Evolutionary conservation across 345 rosid genomes (phyloP).

Genomic region (Euclidium syriacum): DNA sequence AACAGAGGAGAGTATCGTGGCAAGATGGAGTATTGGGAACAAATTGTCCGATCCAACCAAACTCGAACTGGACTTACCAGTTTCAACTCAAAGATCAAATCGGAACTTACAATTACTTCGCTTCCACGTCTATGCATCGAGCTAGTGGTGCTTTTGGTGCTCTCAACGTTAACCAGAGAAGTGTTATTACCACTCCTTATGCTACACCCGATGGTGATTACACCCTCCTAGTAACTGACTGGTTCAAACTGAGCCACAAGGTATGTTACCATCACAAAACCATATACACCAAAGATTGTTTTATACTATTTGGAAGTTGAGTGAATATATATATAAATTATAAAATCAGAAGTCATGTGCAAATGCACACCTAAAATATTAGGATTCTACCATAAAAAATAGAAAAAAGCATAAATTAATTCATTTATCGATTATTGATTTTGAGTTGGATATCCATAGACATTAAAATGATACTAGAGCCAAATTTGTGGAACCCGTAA

Average conservation of each 20-base stretch:
- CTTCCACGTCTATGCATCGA: constrained; percentile 62
- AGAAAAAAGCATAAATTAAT: too few relatives aligned
- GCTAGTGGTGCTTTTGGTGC: constrained; percentile 73
- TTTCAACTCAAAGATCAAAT: constrained; percentile 83
- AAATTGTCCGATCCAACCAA: constrained; percentile 76
- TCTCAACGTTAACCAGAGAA: constrained; percentile 44
- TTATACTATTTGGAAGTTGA: too few relatives aligned
- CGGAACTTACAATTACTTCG: constrained; percentile 64
- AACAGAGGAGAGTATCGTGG: constrained; percentile 69
- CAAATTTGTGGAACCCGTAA: too few relatives aligned
- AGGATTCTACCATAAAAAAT: too few relatives aligned
- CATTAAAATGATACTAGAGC: too few relatives aligned
- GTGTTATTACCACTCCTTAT: constrained; percentile 58
- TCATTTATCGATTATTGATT: too few relatives aligned
- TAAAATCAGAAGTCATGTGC: too few relatives aligned
- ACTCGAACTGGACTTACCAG: constrained; percentile 72
- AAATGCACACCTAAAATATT: too few relatives aligned
- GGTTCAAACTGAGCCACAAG: constrained; percentile 59
- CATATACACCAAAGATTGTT: not conserved
- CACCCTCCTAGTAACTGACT: constrained; percentile 59
- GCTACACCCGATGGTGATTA: constrained; percentile 48
- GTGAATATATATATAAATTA: too few relatives aligned
- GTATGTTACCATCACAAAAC: constrained; percentile 27
- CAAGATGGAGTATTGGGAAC: constrained; percentile 92
- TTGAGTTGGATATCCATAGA: too few relatives aligned